Evolutionary conservation across 2,329 filamentous ascomycete species (phyloP).

Genomic region (Trichoderma koningii): DNA sequence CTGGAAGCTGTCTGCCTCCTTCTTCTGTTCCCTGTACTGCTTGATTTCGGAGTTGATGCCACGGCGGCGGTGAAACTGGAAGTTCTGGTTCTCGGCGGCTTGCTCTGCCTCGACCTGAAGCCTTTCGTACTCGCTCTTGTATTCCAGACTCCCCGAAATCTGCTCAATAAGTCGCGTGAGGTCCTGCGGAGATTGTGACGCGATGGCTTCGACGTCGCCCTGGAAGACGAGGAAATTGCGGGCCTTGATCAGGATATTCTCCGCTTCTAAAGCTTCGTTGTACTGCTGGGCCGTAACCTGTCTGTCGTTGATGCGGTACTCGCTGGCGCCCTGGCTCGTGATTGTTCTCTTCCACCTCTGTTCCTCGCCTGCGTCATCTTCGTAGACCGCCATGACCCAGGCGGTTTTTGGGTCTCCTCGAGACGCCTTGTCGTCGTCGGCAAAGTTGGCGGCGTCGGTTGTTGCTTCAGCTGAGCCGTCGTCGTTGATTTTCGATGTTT

Average conservation of each 20-base stretch:
- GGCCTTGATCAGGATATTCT: constrained; percentile 97
- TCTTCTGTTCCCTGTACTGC: constrained; percentile 95
- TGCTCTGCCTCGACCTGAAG: constrained; percentile 85
- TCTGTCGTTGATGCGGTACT: constrained; percentile 95
- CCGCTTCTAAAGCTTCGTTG: constrained; percentile 85
- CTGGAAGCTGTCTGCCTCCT: constrained; percentile 90
- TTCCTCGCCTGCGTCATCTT: constrained; percentile 93
- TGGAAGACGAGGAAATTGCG: constrained; percentile 98
- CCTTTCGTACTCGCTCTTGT: constrained; percentile 89
- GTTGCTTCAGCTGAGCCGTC: constrained; percentile 74
- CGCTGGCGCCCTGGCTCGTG: constrained; percentile 82
- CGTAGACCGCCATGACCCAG: constrained; percentile 99
- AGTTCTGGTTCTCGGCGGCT: constrained; percentile 83
- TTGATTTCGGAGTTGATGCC: constrained; percentile 98
- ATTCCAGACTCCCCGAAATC: constrained; percentile 93
- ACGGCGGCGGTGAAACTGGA: constrained; percentile 83
- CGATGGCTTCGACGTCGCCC: constrained; percentile 95
- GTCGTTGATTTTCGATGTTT: constrained; percentile 88
- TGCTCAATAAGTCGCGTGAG: constrained; percentile 94
- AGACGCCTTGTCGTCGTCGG: constrained; percentile 65
- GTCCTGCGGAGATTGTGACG: constrained; percentile 90
- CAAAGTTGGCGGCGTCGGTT: constrained; percentile 62
- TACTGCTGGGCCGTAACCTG: constrained; percentile 88
- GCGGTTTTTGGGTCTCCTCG: constrained; percentile 86
- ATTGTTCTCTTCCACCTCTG: constrained; percentile 96